Evolutionary conservation across 1,139 yeast genomes (phyloP), one percentile per base, ranked within the genome.

Genomic region (Pichia sp.): DNA sequence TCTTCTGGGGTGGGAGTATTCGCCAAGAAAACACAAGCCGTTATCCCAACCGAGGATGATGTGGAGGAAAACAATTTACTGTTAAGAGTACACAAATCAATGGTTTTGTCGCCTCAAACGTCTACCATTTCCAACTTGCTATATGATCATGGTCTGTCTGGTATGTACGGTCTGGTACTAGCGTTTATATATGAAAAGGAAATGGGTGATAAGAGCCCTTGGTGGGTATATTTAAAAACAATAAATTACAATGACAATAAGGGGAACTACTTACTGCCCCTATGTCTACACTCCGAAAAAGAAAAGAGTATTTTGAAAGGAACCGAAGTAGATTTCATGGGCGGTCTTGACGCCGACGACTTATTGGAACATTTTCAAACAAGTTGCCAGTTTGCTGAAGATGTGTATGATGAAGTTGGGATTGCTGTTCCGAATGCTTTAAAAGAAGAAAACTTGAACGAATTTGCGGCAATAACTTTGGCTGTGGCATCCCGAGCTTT

Each of bases 401-500:
- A 59, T 1, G 67, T 69, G 53, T 51, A 64, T 4, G 29, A 59
- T 1, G 58, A 70, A 7, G 64, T 80, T 10, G 62, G 65, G 0
- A 64, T 75, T 4, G 87, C 87, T 0, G 47, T 59, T 13, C 61
- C 61, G 1, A 16, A 31, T 19, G 23, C 53, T 44, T 42, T 50
- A 51, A 4, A 74, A 75, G 62, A 66, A 48, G 57, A 59, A 8
- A 56, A 55, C 29, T 70, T 78, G 53, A 59, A 68, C 8, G 62
- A 62, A 13, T 85, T 84, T 66, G 85, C 84, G 1, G 76, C 78
- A 11, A 70, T 73, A 16, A 77, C 81, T 4, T 81, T 77, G 64
- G 77, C 84, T 1, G 83, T 89, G 13, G 81, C 90, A 0, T 83
- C 95, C 0, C 76, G 96, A 57, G 90, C 92, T 1, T 90, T 90